Evolutionary conservation across 352 stramenopile genomes (phyloP).

Genomic region (Aphanomyces cochlioides): DNA sequence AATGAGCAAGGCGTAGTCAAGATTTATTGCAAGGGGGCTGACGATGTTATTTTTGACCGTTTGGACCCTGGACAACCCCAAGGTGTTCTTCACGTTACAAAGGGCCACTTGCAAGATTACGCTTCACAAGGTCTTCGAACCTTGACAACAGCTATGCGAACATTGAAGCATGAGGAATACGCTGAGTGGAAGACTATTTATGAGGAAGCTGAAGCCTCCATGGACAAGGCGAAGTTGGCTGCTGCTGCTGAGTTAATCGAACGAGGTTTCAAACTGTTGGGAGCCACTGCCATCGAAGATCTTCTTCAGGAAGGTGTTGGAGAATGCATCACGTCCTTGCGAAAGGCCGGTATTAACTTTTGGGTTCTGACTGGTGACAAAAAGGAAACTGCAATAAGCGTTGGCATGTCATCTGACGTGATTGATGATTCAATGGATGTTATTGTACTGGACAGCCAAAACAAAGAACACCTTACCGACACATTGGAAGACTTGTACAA

Average conservation of each 20-base stretch:
- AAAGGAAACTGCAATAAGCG: conserved; percentile 82
- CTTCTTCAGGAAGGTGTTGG: conserved; percentile 90
- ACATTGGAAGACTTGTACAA: conserved; percentile 83
- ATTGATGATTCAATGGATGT: conserved; percentile 90
- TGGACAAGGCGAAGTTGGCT: conserved; percentile 55
- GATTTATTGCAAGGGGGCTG: conserved; percentile 81
- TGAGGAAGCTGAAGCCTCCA: conserved; percentile 42
- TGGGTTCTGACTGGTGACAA: conserved; percentile 94
- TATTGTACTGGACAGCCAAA: conserved; percentile 75
- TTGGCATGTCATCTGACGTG: conserved; percentile 86
- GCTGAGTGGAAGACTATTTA: conserved; percentile 68
- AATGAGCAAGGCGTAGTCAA: conserved; percentile 55
- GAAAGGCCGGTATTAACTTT: conserved; percentile 93
- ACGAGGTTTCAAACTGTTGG: conserved; percentile 83
- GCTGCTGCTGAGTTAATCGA: conserved; percentile 79
- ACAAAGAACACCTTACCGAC: conserved; percentile 69
- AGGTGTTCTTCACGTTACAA: conserved; percentile 72
- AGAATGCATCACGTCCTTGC: conserved; percentile 87
- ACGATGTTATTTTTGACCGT: conserved; percentile 77
- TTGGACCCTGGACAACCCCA: conserved; percentile 63
- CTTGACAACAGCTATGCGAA: conserved; percentile 65
- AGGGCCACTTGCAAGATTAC: conserved; percentile 79
- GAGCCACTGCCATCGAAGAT: conserved; percentile 91
- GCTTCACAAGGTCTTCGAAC: conserved; percentile 72
- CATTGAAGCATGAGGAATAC: conserved; percentile 68